Conservation (phyloP, 2,329 filamentous ascomycete genomes). For the Alternaria conjuncta region DNA sequence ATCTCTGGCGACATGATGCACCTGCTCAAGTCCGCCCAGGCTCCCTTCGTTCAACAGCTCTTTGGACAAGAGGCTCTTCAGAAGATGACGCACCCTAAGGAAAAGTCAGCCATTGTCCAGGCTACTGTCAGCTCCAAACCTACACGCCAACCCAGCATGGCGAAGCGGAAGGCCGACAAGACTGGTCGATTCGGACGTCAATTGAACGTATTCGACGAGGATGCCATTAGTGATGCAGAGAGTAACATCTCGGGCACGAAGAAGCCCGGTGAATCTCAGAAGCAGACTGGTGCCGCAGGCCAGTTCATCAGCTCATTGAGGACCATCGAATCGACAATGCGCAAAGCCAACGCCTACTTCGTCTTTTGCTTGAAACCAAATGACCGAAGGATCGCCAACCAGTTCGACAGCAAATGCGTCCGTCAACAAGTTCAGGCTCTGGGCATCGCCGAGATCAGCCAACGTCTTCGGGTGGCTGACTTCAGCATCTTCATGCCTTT, state of each 20-base stretch:
- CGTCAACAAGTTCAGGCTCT: slow-evolving; percentile 93
- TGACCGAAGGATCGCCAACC: slow-evolving; percentile 94
- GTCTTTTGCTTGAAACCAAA: slow-evolving; percentile 98
- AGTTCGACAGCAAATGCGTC: slow-evolving; percentile 99
- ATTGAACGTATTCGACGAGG: slow-evolving; percentile 53
- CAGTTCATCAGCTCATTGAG: slow-evolving; percentile 91
- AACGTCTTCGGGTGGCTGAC: slow-evolving; percentile 88
- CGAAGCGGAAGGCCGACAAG: slow-evolving; percentile 74
- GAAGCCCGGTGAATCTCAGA: slow-evolving; percentile 39
- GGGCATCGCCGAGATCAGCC: slow-evolving; percentile 95
- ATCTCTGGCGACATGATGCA: slow-evolving; percentile 97
- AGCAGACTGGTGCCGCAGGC: slow-evolving; percentile 85
- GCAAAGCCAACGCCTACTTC: slow-evolving; percentile 91
- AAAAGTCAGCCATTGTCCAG: slow-evolving; percentile 90
- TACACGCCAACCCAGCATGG: slow-evolving; percentile 89
- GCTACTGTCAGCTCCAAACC: slow-evolving; percentile 96
- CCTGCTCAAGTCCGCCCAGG: slow-evolving; percentile 85
- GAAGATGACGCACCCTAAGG: slow-evolving; percentile 90
- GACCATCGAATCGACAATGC: slow-evolving; percentile 86
- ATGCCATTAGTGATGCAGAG: slow-evolving; percentile 53
- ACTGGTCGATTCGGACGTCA: slow-evolving; percentile 55
- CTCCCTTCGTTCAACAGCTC: slow-evolving; percentile 84
- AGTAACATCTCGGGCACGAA: slow-evolving; percentile 52
- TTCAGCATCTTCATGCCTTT: slow-evolving; percentile 97
- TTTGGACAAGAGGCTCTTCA: slow-evolving; percentile 97